A percentile compares a stretch with the other conserved stretches of the same genome.
phyloP scores from a whole-genome alignment of 371 early-diverging fungal genomes.

The Fennellomyces sp. region DNA sequence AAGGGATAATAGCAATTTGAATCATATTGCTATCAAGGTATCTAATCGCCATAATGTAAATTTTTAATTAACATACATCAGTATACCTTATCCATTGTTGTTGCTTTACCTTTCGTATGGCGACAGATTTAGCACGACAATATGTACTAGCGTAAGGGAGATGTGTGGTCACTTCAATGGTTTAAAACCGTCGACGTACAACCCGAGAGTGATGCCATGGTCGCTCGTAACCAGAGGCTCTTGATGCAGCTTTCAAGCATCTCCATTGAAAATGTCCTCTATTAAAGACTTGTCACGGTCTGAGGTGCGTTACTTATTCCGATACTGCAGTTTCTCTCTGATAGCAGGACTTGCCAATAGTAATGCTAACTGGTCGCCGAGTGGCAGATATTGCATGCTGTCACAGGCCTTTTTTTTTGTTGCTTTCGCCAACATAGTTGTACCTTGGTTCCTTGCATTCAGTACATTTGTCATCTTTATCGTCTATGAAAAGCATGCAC shows the following conservation, averaged over 20 bases:
- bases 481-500: not conserved
- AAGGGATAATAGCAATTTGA: slow-evolving; percentile 7
- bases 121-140: slow-evolving; percentile 3
- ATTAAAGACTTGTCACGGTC: not conserved
- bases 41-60: too few relatives aligned
- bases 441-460: not conserved
- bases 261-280: slow-evolving; percentile 8
- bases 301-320: not conserved
- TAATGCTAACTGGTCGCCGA: slow-evolving; percentile 4
- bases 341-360: not conserved
- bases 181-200: slow-evolving; percentile 14
- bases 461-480: not conserved
- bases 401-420: slow-evolving; percentile 1
- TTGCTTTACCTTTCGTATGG: slow-evolving; percentile 6
- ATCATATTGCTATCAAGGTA: slow-evolving; percentile 8
- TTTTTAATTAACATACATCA: not conserved
- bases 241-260: not conserved
- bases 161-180: not conserved
- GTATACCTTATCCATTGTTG: not conserved
- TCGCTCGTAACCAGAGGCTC: not conserved
- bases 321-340: not conserved
- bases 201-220: slow-evolving; percentile 1
- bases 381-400: slow-evolving; percentile 3
- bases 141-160: slow-evolving; percentile 6
- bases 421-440: too few relatives aligned